Conservation (phyloP, 208 protist species). For the Acanthamoeba castellanii region DNA sequence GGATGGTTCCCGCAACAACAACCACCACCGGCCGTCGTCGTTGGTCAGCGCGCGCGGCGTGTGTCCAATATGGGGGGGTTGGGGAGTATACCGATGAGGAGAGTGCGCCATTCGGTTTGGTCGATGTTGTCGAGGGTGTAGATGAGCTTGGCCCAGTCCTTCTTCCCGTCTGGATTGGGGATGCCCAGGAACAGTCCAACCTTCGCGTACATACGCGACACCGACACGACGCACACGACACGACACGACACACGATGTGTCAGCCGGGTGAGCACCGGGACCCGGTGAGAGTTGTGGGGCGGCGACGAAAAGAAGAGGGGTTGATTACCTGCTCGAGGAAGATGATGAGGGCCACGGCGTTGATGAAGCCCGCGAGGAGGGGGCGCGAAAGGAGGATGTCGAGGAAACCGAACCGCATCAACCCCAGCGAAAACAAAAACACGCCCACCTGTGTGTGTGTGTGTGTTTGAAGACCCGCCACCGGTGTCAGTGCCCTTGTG, state of each 20-base stretch:
- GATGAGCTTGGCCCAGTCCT: conserved; percentile 51
- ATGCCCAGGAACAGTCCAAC: conserved; percentile 50
- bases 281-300: neutral
- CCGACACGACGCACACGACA: neutral
- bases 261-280: neutral
- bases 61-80: no score
- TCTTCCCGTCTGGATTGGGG: conserved; percentile 26
- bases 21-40: no score
- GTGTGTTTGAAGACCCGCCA: no score
- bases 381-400: conserved; percentile 50
- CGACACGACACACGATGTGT: neutral
- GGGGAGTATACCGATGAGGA: no score
- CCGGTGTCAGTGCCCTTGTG: no score
- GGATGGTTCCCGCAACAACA: no score
- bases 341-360: conserved; percentile 62
- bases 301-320: neutral
- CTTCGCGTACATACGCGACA: neutral
- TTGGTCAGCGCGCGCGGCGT: no score
- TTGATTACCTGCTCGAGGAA: conserved; percentile 63
- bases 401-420: conserved; percentile 63
- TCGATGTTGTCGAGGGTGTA: conserved; percentile 16
- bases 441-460: neutral
- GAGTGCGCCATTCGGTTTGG: neutral
- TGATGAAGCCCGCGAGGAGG: conserved; percentile 64
- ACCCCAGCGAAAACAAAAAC: conserved; percentile 45